These are phyloP conservation scores for Aspergillus tubingensis DNA, from an alignment of 2,329 filamentous ascomycete genomes.

Conservation along the genomic window DNA sequence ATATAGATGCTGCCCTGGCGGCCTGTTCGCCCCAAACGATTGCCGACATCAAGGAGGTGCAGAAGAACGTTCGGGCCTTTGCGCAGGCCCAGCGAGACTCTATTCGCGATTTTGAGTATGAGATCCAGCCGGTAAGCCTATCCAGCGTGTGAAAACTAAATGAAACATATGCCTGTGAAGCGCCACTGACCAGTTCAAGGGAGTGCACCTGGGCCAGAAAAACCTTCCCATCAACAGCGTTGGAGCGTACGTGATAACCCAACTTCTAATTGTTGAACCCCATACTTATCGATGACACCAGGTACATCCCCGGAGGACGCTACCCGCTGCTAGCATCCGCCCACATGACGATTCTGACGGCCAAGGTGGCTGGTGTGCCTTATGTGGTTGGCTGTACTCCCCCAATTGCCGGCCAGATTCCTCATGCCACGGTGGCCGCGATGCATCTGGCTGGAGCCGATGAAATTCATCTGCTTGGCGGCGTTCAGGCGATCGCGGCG, in stretches of 20 bases:
- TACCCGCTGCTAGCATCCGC: constrained; percentile 57
- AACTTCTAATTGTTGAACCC: too few relatives aligned
- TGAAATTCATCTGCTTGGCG: constrained; percentile 54
- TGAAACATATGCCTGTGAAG: neutral
- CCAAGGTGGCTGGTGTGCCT: constrained; percentile 56
- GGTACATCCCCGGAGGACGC: constrained; percentile 54
- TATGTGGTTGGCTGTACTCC: constrained; percentile 56
- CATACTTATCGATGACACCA: constrained; percentile 6
- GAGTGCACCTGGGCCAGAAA: constrained; percentile 54
- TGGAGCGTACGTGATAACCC: constrained; percentile 41
- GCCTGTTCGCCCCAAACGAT: constrained; percentile 52
- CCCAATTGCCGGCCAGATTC: constrained; percentile 52
- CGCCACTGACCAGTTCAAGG: constrained; percentile 21
- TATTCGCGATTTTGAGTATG: constrained; percentile 54
- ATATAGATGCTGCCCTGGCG: constrained; percentile 51
- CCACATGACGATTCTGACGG: constrained; percentile 59
- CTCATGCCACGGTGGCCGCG: constrained; percentile 53
- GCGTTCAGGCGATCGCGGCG: constrained; percentile 55
- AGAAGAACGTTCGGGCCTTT: constrained; percentile 53
- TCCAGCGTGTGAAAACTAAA: too few relatives aligned
- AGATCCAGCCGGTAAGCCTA: constrained; percentile 44
- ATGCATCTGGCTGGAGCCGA: constrained; percentile 55
- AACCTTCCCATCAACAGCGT: constrained; percentile 52
- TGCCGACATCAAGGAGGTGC: constrained; percentile 56
- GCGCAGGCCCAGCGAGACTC: constrained; percentile 50